Base-by-base conservation (phyloP, 495 filamentous ascomycete species). In the Penicillium atrosanguineum region DNA sequence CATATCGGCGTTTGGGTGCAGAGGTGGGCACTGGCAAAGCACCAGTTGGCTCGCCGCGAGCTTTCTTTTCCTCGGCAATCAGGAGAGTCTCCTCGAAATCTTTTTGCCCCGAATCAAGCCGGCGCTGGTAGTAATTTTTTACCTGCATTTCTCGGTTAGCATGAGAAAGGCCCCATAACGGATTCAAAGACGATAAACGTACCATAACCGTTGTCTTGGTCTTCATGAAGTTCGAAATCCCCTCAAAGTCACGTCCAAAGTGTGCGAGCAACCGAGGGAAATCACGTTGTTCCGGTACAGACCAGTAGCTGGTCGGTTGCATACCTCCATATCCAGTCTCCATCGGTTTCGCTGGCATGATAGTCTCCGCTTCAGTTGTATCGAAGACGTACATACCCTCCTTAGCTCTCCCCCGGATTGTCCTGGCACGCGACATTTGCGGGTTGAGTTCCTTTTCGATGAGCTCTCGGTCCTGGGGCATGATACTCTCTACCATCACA, bases 161-260 rank as follows among this genome's bases (percentile, higher is more conserved):
- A 34, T 34, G 31, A 9, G 28, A 31, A 31, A 31, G 28, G 7
- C 31, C 11, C 6, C 31, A 34, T 2, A 34, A 34, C 9, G 34
- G 45, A 2, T 2, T 15, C 36, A 16, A 45, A 43, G 8, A 34
- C 1, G 15, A 37, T 42, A 5, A 25, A 46, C 80, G 63, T 80
- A 95, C 95, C 94, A 97, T 98, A 14, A 90, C 88, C 9, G 87
- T 84, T 6, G 94, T 96, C 70, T 97, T 97, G 0, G 92, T 88
- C 53, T 87, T 87, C 88, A 97, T 94, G 40, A 87, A 83, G 37
- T 79, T 76, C 14, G 94, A 90, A 65, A 98, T 96, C 7, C 82
- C 81, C 49, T 77, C 76, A 79, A 90, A 98, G 69, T 97, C 88
- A 4, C 89, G 91, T 45, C 94, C 94, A 76, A 89, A 97, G 50